Base-by-base conservation (phyloP, 2,329 filamentous ascomycete species). In the Tolypocladium guangdongense region DNA sequence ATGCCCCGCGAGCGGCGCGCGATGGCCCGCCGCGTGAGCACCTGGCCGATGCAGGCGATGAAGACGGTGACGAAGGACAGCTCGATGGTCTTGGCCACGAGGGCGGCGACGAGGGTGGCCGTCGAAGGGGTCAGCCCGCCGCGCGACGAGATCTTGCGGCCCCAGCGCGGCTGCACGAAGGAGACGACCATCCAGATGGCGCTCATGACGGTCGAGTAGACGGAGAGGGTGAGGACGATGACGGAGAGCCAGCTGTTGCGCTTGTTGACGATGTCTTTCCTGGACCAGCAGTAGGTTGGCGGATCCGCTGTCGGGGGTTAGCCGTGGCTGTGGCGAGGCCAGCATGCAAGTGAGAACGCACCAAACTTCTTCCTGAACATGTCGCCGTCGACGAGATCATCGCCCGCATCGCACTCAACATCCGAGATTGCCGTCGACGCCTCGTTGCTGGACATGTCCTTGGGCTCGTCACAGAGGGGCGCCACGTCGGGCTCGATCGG, bases 31-130 rank as follows among this genome's bases (percentile, higher is more conserved):
- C 86, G 76, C n/a, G 81, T 89, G 18, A 92, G 69, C 0, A 87
- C 78, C 64, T 93, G 88, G 0, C 88, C 88, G 0, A 91, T 65
- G 52, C 87, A 87, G 0, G 84, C 79, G 1, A 91, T 84, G 56
- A 89, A 87, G 0, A 88, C 83, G 0, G 87, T 89, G 4, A 89
- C 86, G 62, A 90, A 92, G 0, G 84, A 83, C 58, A 91, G 64
- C 67, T 92, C 88, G 49, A 91, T 88, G 0, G 84, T 80, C 67
- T 91, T 92, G 8, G 88, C 86, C 37, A 89, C 71, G 2, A 89
- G 68, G 0, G 86, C 79, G n/a, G 81, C 83, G 1, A 91, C 62
- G 1, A 88, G 68, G 1, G 81, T 83, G 0, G 88, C 87, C 1
- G 81, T 84, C 0, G 82, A 77, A 0, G 84, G 82, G 0, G 73